Base-by-base conservation (phyloP, 179 eudicot species). In the Patellifolia procumbens region DNA sequence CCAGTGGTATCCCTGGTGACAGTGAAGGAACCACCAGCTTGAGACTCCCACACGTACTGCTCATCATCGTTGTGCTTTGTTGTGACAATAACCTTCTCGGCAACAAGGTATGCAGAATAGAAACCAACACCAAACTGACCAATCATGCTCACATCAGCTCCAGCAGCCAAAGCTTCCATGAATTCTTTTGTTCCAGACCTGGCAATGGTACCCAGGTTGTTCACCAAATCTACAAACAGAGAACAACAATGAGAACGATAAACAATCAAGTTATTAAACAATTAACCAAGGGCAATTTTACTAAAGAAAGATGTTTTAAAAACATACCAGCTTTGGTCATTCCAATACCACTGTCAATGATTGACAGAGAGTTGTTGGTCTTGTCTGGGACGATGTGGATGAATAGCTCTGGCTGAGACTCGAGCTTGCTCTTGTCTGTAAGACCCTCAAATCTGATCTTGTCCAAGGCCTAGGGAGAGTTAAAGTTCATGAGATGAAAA, bases 11-110 rank as follows among this genome's bases (percentile, higher is more conserved):
- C 97, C 66, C 96, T 81, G 61, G 96, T 91, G 28, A 92, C 87
- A 13, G 96, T 92, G 91, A 92, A 91, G 0, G 97, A 92, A 12
- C 97, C 97, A 74, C 96, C 96, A 74, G 96, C 96, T 77, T 91
- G 96, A 12, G 96, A 91, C 59, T 91, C 96, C 96, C 96, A 91
- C 0, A 91, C 86, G 45, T 91, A 91, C 81, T 91, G 96, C 70
- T 91, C 96, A 29, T 91, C 94, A 31, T 91, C 97, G n/a, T 89
- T 90, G 83, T 92, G 97, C 87, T 92, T 92, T 2, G 95, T 74
- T 65, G 93, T 91, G 42, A 92, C 96, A 35, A 92, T 79, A 10
- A 88, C 88, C 80, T 84, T 84, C 75, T 89, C 92, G 13, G 92
- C 92, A 69, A 89, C 92, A 78, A 89, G 84, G 85, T 89, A 89